phyloP scores from a whole-genome alignment of 1,284 basidiomycete genomes.

The Paramarasmius palmivorus region DNA sequence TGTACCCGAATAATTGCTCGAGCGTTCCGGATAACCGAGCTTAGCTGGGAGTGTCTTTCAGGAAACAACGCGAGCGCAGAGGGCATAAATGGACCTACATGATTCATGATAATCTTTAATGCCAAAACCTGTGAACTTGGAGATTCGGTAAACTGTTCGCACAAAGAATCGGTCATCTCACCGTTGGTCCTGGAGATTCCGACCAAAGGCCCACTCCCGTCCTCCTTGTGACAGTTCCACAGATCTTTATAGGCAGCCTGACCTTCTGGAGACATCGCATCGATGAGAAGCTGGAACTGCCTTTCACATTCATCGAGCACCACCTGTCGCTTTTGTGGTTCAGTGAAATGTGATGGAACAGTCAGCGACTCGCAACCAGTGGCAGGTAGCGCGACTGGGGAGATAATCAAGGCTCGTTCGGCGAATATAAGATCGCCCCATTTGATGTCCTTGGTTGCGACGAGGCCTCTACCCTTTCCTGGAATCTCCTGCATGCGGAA shows the following conservation, averaged over 20 bases:
- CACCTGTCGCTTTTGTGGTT: slow-evolving; percentile 5
- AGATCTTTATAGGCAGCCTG: slow-evolving; percentile 10
- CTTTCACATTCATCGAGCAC: too few relatives aligned
- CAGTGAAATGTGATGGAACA: neutral
- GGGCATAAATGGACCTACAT: too few relatives aligned
- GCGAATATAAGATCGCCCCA: slow-evolving; percentile 12
- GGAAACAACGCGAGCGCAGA: too few relatives aligned
- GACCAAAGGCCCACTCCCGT: slow-evolving; percentile 10
- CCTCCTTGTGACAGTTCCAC: slow-evolving; percentile 10
- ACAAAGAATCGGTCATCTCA: neutral
- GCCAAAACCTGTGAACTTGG: neutral
- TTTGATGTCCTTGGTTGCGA: slow-evolving; percentile 6
- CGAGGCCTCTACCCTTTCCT: slow-evolving; percentile 9
- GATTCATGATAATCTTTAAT: neutral
- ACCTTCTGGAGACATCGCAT: slow-evolving; percentile 9
- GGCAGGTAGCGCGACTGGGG: neutral
- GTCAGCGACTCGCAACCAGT: neutral
- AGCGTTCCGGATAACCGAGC: neutral
- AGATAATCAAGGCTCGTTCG: slow-evolving; percentile 13
- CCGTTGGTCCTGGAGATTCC: slow-evolving; percentile 12
- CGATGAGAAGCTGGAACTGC: too few relatives aligned
- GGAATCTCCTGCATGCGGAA: neutral
- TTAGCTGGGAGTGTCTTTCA: neutral
- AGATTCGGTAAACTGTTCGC: neutral
- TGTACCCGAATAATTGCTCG: neutral